Evolutionary conservation across 768 basidiomycete species (phyloP), one percentile per base, ranked within the genome.

Genomic region (Lactarius tabidus): DNA sequence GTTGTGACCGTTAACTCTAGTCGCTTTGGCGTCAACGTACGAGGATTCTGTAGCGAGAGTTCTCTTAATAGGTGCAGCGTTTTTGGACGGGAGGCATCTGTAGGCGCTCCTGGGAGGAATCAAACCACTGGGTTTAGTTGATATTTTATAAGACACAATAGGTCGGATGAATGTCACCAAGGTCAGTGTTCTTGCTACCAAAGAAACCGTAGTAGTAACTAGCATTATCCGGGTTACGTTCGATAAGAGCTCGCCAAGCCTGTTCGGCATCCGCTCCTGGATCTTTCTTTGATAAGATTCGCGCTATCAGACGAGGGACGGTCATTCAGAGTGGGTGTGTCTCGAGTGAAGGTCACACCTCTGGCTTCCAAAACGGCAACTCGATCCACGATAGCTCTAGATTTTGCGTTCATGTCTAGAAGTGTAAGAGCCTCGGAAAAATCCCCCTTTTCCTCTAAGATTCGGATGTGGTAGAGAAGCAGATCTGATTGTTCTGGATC

Each of bases 401-500:
- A 82, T 74, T 88, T 89, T 29, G 85, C 82, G 67, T 82, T 85
- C 14, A 75, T 69, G 68, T 94, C 89, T 18, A 93, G 81, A 39
- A 90, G 71, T 5, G 78, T 68, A 29, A 92, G 78, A 0, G 89
- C 90, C 57, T 84, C 83, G 1, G 79, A 73, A 52, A 81, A 78
- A 60, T 90, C 82, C 48, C 84, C 89, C 29, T 88, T 72, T 29
- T 93, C 89, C 71, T 93, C 90, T 26, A 95, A 78, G 2, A 93
- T 72, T 31, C 78, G 79, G 51, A 93, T 75, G 72, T 94, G 87
- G 74, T 91, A 95, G 6, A 95, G 79, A 36, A 93, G 73, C 1
- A 89, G 79, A 77, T 96, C 94, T 1, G 90, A 91, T 67, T 89
- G 88, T 68, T 96, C 93, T 60, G 87, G 80, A 72, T 96, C 93